Base-by-base conservation (phyloP, 495 filamentous ascomycete species). In the Aspergillus mulundensis region DNA sequence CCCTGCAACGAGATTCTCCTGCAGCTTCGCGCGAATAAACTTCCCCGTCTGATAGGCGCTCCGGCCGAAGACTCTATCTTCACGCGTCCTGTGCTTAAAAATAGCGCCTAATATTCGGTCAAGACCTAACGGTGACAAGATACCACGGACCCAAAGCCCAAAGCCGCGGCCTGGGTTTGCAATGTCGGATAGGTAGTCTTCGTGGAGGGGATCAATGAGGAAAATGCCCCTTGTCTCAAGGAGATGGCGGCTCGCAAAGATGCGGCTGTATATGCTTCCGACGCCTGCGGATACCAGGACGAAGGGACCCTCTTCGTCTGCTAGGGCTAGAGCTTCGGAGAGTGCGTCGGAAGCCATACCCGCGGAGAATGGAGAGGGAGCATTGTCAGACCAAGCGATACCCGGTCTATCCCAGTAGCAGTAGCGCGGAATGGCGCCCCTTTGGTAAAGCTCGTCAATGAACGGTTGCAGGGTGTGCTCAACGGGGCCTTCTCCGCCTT, bases 371-470 rank as follows among this genome's bases (percentile, higher is more conserved):
- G 94, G 93, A 1, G 91, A 96, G 8, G 93, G 94, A 0, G 94
- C 92, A 59, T 91, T 91, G 71, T 98, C 94, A 44, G 89, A 94
- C 84, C 88, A 96, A 34, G 79, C 91, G 48, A 91, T 74, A 1
- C 94, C 94, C 1, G 94, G 94, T 19, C 94, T 87, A 64, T 98
- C 94, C 73, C 89, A 95, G 70, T 95, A 97, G 75, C 94, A 98
- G 71, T 94, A 98, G 43, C 92, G 85, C 46, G 71, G 66, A 57
- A 98, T 94, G 24, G 83, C 85, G 23, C 89, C 87, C 53, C 90
- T 88, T 32, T 77, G 71, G 56, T 87, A 79, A 0, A 86, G 81
- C 56, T 81, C 75, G 55, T 80, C 72, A 16, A 81, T 71, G 70
- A 95, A 87, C 28, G 84, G 82, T 70, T 88, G 86, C 46, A 96